Evolutionary conservation across 2,329 filamentous ascomycete genomes (phyloP).

Genomic region (Trichoderma sp.): DNA sequence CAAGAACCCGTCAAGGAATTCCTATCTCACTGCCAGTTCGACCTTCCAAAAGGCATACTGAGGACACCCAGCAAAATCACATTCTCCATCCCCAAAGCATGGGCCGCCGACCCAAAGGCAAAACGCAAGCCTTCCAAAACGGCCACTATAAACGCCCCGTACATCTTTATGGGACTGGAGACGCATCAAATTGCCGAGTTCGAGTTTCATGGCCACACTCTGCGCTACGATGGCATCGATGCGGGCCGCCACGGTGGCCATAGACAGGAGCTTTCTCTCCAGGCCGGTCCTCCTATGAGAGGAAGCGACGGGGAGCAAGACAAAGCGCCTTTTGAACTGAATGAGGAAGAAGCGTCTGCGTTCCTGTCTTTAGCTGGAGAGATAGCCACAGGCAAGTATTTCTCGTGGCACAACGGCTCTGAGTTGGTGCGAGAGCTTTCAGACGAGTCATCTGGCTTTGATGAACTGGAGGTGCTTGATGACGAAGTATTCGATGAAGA

Average conservation of each 20-base stretch:
- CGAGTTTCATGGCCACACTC: constrained; percentile 48
- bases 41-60: constrained; percentile 48
- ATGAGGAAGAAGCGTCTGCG: constrained; percentile 12
- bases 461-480: not conserved
- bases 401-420: constrained; percentile 44
- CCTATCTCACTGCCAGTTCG: constrained; percentile 50
- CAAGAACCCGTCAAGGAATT: constrained; percentile 49
- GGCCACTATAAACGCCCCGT: constrained; percentile 35
- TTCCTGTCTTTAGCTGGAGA: constrained; percentile 40
- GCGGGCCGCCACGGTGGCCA: constrained; percentile 56
- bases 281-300: constrained; percentile 25
- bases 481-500: not conserved
- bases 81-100: constrained; percentile 40
- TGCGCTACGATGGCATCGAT: constrained; percentile 58
- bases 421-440: constrained; percentile 33
- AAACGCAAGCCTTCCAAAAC: not conserved
- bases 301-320: not conserved
- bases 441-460: not conserved
- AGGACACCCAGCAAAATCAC: constrained; percentile 43
- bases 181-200: constrained; percentile 52
- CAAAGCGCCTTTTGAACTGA: not conserved
- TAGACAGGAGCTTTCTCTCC: constrained; percentile 54
- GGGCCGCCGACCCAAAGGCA: constrained; percentile 25
- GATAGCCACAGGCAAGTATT: constrained; percentile 39
- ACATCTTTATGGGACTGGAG: constrained; percentile 56